phyloP scores from a whole-genome alignment of 2,329 filamentous ascomycete species.

The Penicillium sp. region DNA sequence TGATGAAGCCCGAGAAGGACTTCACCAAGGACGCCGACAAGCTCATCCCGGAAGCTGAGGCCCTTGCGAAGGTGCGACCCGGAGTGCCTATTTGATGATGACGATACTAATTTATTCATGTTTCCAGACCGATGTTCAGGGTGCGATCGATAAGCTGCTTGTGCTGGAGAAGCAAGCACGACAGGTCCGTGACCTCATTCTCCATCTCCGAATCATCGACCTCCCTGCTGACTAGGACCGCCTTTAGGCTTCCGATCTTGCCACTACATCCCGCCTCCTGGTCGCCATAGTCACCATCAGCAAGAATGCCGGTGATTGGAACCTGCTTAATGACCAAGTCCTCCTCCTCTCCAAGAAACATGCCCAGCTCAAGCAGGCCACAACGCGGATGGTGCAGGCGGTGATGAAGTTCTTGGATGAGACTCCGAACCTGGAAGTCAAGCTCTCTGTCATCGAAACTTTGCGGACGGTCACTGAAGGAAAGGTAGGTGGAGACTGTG shows the following conservation, averaged over 20 bases:
- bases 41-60: conserved; percentile 84
- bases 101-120: conserved; percentile 22
- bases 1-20: conserved; percentile 96
- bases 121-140: conserved; percentile 64
- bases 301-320: conserved; percentile 91
- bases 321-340: conserved; percentile 92
- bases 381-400: conserved; percentile 97
- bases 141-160: conserved; percentile 89
- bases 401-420: conserved; percentile 90
- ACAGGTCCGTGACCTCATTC: conserved; percentile 60
- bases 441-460: conserved; percentile 91
- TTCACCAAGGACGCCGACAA: conserved; percentile 94
- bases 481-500: conserved; percentile 58
- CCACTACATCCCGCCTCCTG: conserved; percentile 86
- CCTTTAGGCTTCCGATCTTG: conserved; percentile 83
- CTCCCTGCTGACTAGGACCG: not conserved
- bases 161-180: conserved; percentile 93
- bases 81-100: not conserved
- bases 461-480: conserved; percentile 95
- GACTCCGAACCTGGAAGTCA: conserved; percentile 79
- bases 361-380: conserved; percentile 98
- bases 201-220: conserved; percentile 4
- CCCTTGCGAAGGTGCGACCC: conserved; percentile 73
- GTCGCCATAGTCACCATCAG: conserved; percentile 88
- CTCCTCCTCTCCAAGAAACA: conserved; percentile 97